Conservation (phyloP, 441 rosid species). For the Theobroma grandiflorum region DNA sequence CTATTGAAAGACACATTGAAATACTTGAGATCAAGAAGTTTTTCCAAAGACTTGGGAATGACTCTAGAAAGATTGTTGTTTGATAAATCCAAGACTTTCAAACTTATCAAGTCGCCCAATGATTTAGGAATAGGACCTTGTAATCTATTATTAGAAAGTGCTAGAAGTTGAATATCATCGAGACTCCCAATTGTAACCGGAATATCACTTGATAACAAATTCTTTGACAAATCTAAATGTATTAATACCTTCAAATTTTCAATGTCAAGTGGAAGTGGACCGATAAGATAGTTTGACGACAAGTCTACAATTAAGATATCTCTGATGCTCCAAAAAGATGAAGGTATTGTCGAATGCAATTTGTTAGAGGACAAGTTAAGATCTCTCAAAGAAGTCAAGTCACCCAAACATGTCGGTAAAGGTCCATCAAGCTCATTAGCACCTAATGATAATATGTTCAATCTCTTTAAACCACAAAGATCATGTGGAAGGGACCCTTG, state of each 20-base stretch:
- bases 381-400: constrained; percentile 18
- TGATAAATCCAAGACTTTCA: constrained; percentile 32
- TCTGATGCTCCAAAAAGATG: constrained; percentile 24
- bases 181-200: constrained; percentile 28
- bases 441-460: neutral
- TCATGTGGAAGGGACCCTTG: constrained; percentile 7
- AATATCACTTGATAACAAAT: constrained; percentile 29
- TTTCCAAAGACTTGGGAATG: constrained; percentile 29
- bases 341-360: constrained; percentile 20
- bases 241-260: constrained; percentile 29
- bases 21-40: constrained; percentile 10
- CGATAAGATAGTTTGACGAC: constrained; percentile 35
- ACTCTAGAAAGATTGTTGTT: constrained; percentile 31
- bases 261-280: constrained; percentile 18
- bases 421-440: constrained; percentile 22
- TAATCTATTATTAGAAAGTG: constrained; percentile 22
- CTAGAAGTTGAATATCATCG: constrained; percentile 13
- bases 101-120: constrained; percentile 25
- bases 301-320: constrained; percentile 17
- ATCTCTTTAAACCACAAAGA: constrained; percentile 18
- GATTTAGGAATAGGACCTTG: constrained; percentile 34
- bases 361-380: constrained; percentile 14
- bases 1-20: constrained; percentile 31
- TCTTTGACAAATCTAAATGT: constrained; percentile 26
- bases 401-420: constrained; percentile 23